phyloP scores from a whole-genome alignment of 768 basidiomycete species.

The Pholiota conissans region DNA sequence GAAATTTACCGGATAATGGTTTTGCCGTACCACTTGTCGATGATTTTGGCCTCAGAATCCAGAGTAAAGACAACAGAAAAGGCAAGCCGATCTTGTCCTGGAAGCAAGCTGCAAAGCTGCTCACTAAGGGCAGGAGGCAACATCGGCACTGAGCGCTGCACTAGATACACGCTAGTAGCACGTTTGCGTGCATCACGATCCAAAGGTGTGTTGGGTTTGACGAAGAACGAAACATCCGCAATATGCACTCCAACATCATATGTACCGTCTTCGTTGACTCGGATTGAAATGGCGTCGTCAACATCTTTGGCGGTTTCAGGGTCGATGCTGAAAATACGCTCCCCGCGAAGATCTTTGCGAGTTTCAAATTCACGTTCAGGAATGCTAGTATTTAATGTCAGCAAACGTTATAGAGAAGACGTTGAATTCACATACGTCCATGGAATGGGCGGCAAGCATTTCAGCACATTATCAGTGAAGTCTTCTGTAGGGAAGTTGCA shows the following conservation, averaged over 20 bases:
- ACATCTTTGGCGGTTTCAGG: conserved; percentile 87
- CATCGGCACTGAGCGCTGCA: conserved; percentile 97
- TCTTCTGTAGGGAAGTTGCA: conserved; percentile 99
- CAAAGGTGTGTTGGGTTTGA: conserved; percentile 93
- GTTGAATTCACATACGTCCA: conserved; percentile 67
- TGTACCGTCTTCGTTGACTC: conserved; percentile 86
- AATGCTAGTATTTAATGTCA: conserved; percentile 47
- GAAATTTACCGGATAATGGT: conserved; percentile 79
- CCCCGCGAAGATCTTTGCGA: conserved; percentile 83
- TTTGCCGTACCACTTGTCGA: conserved; percentile 92
- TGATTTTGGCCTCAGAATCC: conserved; percentile 74
- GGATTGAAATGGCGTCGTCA: conserved; percentile 93
- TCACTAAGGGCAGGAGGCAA: conserved; percentile 92
- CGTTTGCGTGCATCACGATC: conserved; percentile 98
- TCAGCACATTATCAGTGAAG: conserved; percentile 91
- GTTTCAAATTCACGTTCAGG: conserved; percentile 87
- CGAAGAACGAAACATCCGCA: conserved; percentile 94
- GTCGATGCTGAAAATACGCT: conserved; percentile 93
- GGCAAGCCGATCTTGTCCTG: conserved; percentile 85
- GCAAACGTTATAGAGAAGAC: conserved; percentile 9
- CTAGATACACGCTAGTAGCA: conserved; percentile 95
- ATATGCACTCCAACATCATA: conserved; percentile 95
- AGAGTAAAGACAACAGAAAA: conserved; percentile 91
- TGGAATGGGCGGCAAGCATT: conserved; percentile 94
- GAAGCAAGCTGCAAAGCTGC: conserved; percentile 88